phyloP scores from a whole-genome alignment of 352 stramenopile genomes.

The Phytophthora parvispora region DNA sequence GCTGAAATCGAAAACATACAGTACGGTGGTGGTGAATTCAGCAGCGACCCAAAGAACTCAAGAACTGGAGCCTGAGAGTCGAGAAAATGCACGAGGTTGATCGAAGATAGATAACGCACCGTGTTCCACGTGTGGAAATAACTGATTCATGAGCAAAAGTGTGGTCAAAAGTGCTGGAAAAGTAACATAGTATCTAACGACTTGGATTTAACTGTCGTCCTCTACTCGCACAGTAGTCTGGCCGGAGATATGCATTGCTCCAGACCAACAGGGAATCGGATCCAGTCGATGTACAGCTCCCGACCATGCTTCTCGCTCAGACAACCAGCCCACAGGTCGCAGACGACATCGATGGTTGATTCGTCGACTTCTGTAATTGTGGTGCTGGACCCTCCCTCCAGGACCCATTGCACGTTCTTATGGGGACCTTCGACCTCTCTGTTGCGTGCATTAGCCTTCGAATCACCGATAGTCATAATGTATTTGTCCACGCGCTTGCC shows the following conservation, averaged over 20 bases:
- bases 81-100: background rate
- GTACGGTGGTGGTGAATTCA: slow-evolving; percentile 43
- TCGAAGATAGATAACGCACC: too few species aligned
- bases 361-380: slow-evolving; percentile 27
- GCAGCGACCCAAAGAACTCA: slow-evolving; percentile 38
- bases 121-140: background rate
- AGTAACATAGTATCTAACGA: too few species aligned
- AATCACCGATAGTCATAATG: slow-evolving; percentile 22
- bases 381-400: slow-evolving; percentile 24
- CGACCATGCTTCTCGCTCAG: slow-evolving; percentile 43
- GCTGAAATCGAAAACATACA: slow-evolving; percentile 24
- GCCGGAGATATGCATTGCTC: background rate
- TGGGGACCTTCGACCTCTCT: slow-evolving; percentile 8
- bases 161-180: too few species aligned
- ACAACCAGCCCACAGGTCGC: slow-evolving; percentile 34
- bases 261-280: slow-evolving; percentile 39
- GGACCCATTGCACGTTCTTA: slow-evolving; percentile 24
- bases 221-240: background rate
- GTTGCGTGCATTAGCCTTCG: slow-evolving; percentile 18
- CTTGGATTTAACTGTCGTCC: too few species aligned
- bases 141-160: background rate
- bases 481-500: background rate
- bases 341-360: slow-evolving; percentile 22
- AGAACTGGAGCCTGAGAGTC: slow-evolving; percentile 29
- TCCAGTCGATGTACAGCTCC: slow-evolving; percentile 51